Evolutionary conservation across 2,329 filamentous ascomycete species (phyloP), one percentile per base, ranked within the genome.

Genomic region (Alternaria atra): DNA sequence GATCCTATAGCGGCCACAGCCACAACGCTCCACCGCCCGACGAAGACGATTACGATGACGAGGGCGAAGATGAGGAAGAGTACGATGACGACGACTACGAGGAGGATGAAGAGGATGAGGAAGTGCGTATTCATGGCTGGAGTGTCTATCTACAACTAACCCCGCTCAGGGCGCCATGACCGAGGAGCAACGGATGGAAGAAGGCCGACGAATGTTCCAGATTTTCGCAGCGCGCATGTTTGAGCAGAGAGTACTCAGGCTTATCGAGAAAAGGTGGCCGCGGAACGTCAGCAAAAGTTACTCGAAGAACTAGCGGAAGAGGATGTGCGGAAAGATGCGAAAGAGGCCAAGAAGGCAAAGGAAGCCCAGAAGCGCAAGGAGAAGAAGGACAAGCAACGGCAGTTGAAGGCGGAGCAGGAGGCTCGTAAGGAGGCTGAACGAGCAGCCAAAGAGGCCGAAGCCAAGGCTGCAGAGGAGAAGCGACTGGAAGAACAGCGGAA

Each of bases 161-260:
- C 55, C 62, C 52, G 79, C 75, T 62, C 81, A 98, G 94, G 94
- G 97, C 77, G 89, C 91, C 67, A 95, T 98, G 92, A 97, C 93
- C 52, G 94, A 98, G 83, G 93, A 97, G 82, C 94, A 98, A 83
- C 91, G 95, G 63, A 98, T 99, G 95, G 94, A 98, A 79, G 95
- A 99, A 84, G 95, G 95, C 63, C 89, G 95, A 58, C 87, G 94
- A 70, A 99, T 99, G 95, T 99, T 99, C 77, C 95, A 99, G 79
- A 98, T 99, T 78, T 99, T 99, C 80, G 95, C 95, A 63, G 95
- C 95, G 59, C 90, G 95, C 65, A 99, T 99, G 95, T 99, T 99
- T 79, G 95, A 99, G 82, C 95, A 99, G 79, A 87, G 95, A 65
- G 95, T 99, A 23, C 85, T 99, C 94, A 92, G 42, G 95, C 95